Evolutionary conservation across 805 yeast genomes (phyloP).

Genomic region (Saccharomycopsis guyanensis): DNA sequence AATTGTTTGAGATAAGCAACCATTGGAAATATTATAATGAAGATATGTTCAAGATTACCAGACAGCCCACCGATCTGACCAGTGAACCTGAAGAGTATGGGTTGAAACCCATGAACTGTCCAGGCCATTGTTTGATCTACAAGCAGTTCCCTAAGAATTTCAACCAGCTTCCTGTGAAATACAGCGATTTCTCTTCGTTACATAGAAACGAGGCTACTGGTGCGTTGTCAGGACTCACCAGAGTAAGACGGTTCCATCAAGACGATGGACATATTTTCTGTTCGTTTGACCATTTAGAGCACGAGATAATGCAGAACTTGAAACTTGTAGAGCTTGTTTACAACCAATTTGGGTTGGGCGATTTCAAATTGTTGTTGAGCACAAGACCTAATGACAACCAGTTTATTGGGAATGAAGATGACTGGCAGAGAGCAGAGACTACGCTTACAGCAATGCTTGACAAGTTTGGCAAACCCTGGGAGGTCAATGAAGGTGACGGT

Average conservation of each 20-base stretch:
- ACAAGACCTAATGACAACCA: slow-evolving; percentile 70
- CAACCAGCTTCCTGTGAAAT: slow-evolving; percentile 78
- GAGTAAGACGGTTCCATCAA: slow-evolving; percentile 94
- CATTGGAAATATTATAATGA: slow-evolving; percentile 94
- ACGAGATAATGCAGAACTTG: slow-evolving; percentile 67
- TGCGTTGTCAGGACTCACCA: slow-evolving; percentile 82
- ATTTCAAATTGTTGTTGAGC: slow-evolving; percentile 61
- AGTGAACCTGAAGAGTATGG: slow-evolving; percentile 45
- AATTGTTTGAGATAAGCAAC: slow-evolving; percentile 85
- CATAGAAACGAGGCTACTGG: slow-evolving; percentile 96
- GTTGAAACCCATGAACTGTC: slow-evolving; percentile 92
- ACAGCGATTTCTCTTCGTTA: slow-evolving; percentile 82
- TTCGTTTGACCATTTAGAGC: slow-evolving; percentile 61
- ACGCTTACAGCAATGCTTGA: slow-evolving; percentile 56
- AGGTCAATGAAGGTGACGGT: slow-evolving; percentile 85
- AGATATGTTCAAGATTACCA: slow-evolving; percentile 87
- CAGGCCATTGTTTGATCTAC: slow-evolving; percentile 87
- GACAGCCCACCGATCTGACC: slow-evolving; percentile 29
- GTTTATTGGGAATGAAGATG: slow-evolving; percentile 65
- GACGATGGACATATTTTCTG: slow-evolving; percentile 98
- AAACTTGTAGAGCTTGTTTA: slow-evolving; percentile 71
- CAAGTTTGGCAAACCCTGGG: slow-evolving; percentile 50
- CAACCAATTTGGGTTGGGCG: slow-evolving; percentile 50
- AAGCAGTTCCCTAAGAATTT: slow-evolving; percentile 70
- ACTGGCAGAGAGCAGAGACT: slow-evolving; percentile 80